These are phyloP conservation scores for Aureobasidium lini DNA, from an alignment of 2,329 filamentous ascomycete genomes.

Conservation along the genomic window DNA sequence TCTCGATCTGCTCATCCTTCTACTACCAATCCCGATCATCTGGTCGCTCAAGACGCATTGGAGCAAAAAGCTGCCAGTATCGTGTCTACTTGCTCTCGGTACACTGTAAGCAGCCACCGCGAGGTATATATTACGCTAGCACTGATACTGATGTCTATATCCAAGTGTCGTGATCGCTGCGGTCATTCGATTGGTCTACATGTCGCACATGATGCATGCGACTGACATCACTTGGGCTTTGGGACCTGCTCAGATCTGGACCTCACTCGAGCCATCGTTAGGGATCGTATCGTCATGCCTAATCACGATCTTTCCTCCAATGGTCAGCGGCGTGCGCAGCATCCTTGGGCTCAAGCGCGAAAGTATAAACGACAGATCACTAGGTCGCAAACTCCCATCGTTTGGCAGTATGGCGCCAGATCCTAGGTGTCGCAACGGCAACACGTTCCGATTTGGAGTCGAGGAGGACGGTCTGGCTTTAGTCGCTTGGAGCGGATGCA, in stretches of 20 bases:
- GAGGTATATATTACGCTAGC: too few relatives aligned
- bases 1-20: neutral
- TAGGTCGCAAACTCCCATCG: too few relatives aligned
- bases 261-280: neutral
- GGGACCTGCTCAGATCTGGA: neutral
- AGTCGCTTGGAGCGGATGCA: too few relatives aligned
- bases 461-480: too few relatives aligned
- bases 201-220: neutral
- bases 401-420: too few relatives aligned
- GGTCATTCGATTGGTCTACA: neutral
- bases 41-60: neutral
- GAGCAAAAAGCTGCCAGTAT: neutral
- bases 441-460: too few relatives aligned
- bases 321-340: neutral
- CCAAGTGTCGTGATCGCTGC: neutral
- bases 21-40: neutral
- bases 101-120: neutral
- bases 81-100: neutral
- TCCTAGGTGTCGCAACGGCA: too few relatives aligned
- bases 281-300: neutral
- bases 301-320: neutral
- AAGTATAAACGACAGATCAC: neutral
- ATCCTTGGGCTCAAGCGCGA: neutral
- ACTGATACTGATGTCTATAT: neutral
- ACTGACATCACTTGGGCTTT: neutral